Evolutionary conservation across 2,329 filamentous ascomycete species (phyloP), one percentile per base, ranked within the genome.

Genomic region (Lachnellula arida): DNA sequence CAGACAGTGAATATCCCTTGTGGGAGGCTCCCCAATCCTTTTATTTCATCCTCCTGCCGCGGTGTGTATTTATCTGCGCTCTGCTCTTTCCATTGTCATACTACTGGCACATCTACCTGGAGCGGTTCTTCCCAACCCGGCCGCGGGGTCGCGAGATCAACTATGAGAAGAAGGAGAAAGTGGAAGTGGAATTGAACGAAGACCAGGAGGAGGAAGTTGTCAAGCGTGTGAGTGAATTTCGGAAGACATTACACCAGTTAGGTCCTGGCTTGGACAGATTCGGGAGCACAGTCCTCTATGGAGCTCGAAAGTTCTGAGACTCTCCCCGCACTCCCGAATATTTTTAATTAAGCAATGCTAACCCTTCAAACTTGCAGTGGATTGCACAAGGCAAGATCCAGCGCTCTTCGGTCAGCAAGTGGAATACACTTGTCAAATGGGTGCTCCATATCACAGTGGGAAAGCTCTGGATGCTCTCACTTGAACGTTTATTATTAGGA

Each of bases 381-480:
- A 54, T 54, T 46, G 52, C 46, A 5, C 52, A 54, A 12, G 52
- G 52, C 5, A 49, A 46, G 25, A 19, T 54, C 11, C 35, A 28
- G 37, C 23, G 52, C 14, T 43, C 46, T 25, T 25, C 22, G 0
- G 46, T 54, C 17, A 49, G 46, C 35, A 49, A 39, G 52, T 54
- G 46, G 52, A 54, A 54, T 22, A 54, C 52, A 1, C 49, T 54
- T 50, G 46, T 54, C 5, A 54, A 49, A 25, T 54, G 46, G 52
- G 44, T 46, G 7, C 39, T 54, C 4, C 4, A 54, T 44, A 15
- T 49, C 19, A 54, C 52, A 6, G 28, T 54, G 5, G 52, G 52
- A 5, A 46, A n/a, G 4, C 8, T 54, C 7, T 49, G 46, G 46
- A 35, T 39, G 9, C 6, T 12, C 35, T 37, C 37, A 7, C 46